Percentiles rank a stretch among this genome's conserved stretches.
phyloP scores from a whole-genome alignment of 164 flowering plant species.

The Dillenia turbinata region DNA sequence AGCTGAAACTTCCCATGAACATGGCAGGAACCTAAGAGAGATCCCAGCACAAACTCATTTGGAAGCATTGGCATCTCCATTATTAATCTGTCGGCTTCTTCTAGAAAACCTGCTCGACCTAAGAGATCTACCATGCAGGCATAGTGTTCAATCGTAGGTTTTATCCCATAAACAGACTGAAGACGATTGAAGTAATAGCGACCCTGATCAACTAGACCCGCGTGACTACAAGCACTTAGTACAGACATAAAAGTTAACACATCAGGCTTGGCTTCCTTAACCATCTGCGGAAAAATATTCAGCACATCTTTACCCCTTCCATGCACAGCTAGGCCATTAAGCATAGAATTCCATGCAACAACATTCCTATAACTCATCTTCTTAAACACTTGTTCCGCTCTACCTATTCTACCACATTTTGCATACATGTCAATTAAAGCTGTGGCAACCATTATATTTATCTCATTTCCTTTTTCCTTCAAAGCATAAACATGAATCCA shows the following conservation, averaged over 20 bases:
- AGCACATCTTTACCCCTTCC: conserved; percentile 39
- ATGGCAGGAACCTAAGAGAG: conserved; percentile 58
- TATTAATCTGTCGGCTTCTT: conserved; percentile 51
- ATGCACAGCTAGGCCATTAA: conserved; percentile 67
- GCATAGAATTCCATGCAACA: conserved; percentile 67
- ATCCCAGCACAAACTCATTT: conserved; percentile 60
- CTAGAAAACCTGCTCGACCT: conserved; percentile 60
- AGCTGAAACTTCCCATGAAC: conserved; percentile 47
- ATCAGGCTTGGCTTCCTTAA: conserved; percentile 46
- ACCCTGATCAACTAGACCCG: conserved; percentile 60
- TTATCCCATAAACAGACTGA: conserved; percentile 27
- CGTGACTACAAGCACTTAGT: conserved; percentile 68
- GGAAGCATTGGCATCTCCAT: conserved; percentile 57
- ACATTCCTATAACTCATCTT: conserved; percentile 39
- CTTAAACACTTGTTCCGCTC: conserved; percentile 37
- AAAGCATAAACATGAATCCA: conserved; percentile 65
- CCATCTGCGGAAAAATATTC: conserved; percentile 37
- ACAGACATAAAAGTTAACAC: conserved; percentile 49
- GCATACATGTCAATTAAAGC: conserved; percentile 73
- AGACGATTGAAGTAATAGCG: conserved; percentile 27
- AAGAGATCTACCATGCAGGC: conserved; percentile 74
- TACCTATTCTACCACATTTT: conserved; percentile 52
- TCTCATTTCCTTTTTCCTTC: conserved; percentile 26
- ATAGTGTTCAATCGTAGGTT: conserved; percentile 60
- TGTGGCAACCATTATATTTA: conserved; percentile 46